These are phyloP conservation scores for Lepiota venenata DNA, from an alignment of 768 basidiomycete genomes.

Conservation along the genomic window DNA sequence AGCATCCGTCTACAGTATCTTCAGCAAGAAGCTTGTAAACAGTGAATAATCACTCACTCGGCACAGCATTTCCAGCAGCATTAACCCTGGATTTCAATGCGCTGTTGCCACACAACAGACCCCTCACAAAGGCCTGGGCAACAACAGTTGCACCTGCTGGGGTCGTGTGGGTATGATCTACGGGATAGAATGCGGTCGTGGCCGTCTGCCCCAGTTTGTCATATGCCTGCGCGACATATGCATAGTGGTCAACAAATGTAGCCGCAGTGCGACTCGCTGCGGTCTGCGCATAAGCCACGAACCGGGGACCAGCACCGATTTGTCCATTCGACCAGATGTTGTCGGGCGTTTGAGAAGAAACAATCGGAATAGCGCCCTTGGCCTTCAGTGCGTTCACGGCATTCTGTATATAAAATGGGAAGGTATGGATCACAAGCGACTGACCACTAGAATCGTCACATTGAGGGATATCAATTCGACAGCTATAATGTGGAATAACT, in stretches of 20 bases:
- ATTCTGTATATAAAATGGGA: constrained; percentile 43
- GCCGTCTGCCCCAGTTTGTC: constrained; percentile 33
- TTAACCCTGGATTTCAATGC: constrained; percentile 32
- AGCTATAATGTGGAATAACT: constrained; percentile 6
- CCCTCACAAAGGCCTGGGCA: constrained; percentile 45
- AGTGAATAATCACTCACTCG: constrained; percentile 22
- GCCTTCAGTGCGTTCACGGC: constrained; percentile 37
- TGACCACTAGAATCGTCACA: constrained; percentile 27
- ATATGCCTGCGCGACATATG: constrained; percentile 40
- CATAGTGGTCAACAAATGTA: constrained; percentile 44
- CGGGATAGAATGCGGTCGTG: constrained; percentile 38
- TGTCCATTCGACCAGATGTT: constrained; percentile 37
- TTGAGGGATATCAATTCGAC: background rate
- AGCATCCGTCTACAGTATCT: constrained; percentile 10
- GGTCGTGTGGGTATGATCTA: constrained; percentile 45
- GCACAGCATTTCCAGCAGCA: constrained; percentile 31
- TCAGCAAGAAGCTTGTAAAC: background rate
- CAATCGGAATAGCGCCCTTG: constrained; percentile 45
- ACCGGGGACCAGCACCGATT: constrained; percentile 36
- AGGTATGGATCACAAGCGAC: constrained; percentile 38
- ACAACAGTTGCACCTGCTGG: constrained; percentile 43
- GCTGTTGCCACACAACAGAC: constrained; percentile 36
- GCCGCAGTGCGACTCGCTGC: constrained; percentile 33
- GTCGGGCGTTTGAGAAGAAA: constrained; percentile 45
- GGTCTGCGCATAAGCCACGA: constrained; percentile 40